Evolutionary conservation across 2,329 filamentous ascomycete species (phyloP).

Genomic region (Aureobasidium uvarum): DNA sequence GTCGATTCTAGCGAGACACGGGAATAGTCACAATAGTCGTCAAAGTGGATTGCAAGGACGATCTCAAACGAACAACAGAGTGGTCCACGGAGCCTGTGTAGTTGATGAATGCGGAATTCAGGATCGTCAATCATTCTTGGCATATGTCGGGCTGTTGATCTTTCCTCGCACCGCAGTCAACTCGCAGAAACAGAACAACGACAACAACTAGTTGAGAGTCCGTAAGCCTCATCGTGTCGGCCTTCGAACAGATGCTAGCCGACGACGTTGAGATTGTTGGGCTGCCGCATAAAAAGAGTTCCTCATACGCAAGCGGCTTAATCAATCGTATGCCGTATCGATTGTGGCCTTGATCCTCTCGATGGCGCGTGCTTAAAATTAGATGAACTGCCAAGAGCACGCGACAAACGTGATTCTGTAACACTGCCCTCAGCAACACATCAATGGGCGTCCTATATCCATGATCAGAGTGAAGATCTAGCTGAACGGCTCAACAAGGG

Average conservation of each 20-base stretch:
- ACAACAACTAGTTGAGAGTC: neutral
- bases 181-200: neutral
- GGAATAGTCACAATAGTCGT: neutral
- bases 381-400: conserved; percentile 3
- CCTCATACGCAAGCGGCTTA: neutral
- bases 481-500: neutral
- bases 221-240: neutral
- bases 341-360: neutral
- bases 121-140: neutral
- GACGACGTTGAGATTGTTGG: neutral
- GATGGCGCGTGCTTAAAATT: conserved; percentile 3
- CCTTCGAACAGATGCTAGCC: neutral
- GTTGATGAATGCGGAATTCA: neutral
- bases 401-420: conserved; percentile 6
- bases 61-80: neutral
- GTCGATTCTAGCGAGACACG: neutral
- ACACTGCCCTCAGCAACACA: neutral
- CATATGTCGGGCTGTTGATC: neutral
- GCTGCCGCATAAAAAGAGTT: neutral
- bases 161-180: neutral
- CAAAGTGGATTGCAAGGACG: neutral
- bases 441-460: neutral
- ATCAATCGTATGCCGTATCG: conserved; percentile 6
- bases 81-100: neutral
- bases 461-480: neutral